Percentiles rank a stretch among this genome's conserved stretches.
These are phyloP conservation scores for Sicyos edulis DNA, from an alignment of 306 rosid genomes.

Conservation along the genomic window DNA sequence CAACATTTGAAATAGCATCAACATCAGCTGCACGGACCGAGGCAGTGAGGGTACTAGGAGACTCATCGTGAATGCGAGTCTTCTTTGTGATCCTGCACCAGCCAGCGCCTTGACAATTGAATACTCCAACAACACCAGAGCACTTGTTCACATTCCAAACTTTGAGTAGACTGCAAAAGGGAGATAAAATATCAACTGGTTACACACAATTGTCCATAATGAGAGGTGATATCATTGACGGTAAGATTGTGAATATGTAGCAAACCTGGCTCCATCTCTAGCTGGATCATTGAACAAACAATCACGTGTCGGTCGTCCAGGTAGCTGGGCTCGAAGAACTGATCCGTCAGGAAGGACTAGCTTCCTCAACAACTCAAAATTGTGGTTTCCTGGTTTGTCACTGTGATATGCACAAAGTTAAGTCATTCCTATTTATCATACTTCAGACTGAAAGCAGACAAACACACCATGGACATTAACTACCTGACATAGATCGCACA, in stretches of 20 bases:
- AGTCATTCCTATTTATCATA: not conserved
- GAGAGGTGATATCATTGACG: not conserved
- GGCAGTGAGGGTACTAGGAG: constrained; percentile 66
- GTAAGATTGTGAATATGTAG: not conserved
- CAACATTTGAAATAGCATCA: constrained; percentile 51
- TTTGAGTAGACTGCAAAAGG: constrained; percentile 72
- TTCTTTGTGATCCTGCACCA: constrained; percentile 86
- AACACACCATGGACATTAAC: not conserved
- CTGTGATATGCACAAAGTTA: constrained; percentile 28
- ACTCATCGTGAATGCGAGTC: constrained; percentile 63
- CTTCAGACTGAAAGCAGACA: not conserved
- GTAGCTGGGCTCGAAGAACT: constrained; percentile 80
- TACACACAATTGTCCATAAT: not conserved
- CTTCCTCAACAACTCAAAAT: constrained; percentile 83
- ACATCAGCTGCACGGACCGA: constrained; percentile 65
- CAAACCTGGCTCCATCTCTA: constrained; percentile 76
- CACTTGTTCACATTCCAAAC: constrained; percentile 91
- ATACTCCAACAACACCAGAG: constrained; percentile 86
- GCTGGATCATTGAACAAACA: constrained; percentile 87
- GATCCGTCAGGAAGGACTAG: constrained; percentile 95
- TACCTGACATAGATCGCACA: constrained; percentile 96
- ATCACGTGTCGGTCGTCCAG: constrained; percentile 90
- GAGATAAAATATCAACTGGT: not conserved
- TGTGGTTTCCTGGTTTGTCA: constrained; percentile 91
- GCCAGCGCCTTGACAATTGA: constrained; percentile 98